A percentile compares a stretch with the other conserved stretches of the same genome.
Conservation (phyloP, 495 filamentous ascomycete genomes). For the Aspergillus nanangensis region DNA sequence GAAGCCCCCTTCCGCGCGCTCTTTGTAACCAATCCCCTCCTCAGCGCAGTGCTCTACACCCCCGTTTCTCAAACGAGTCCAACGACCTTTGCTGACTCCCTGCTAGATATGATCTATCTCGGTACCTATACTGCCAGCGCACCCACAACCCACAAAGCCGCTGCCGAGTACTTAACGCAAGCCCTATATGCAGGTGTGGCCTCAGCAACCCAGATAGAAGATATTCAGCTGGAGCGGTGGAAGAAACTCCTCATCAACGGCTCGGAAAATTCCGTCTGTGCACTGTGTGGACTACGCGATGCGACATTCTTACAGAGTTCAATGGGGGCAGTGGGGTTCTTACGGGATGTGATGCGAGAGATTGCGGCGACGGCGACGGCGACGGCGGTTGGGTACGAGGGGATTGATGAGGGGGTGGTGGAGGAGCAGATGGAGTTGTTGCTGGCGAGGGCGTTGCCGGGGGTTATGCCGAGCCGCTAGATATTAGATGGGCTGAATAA, state of each 20-base stretch:
- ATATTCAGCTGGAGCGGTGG: not conserved
- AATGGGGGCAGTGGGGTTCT: not conserved
- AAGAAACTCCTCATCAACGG: conserved; percentile 2
- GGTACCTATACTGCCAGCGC: not conserved
- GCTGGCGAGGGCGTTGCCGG: not conserved
- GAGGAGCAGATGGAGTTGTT: not conserved
- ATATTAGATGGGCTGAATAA: too few species aligned
- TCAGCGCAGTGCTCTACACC: conserved; percentile 1
- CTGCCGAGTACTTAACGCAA: not conserved
- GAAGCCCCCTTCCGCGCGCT: not conserved
- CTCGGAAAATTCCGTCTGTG: not conserved
- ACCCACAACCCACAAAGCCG: not conserved
- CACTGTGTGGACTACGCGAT: not conserved
- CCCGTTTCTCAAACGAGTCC: not conserved
- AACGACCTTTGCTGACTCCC: not conserved
- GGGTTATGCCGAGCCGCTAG: not conserved
- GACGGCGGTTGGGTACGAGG: not conserved
- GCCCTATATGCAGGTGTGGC: not conserved
- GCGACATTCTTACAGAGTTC: not conserved
- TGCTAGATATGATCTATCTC: not conserved
- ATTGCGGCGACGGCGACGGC: not conserved
- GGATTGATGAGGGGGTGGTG: not conserved
- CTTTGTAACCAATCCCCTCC: not conserved
- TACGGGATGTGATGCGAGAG: conserved; percentile 2
- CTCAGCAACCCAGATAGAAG: not conserved